phyloP scores from a whole-genome alignment of 768 basidiomycete genomes.

The Boletus rubropictus region DNA sequence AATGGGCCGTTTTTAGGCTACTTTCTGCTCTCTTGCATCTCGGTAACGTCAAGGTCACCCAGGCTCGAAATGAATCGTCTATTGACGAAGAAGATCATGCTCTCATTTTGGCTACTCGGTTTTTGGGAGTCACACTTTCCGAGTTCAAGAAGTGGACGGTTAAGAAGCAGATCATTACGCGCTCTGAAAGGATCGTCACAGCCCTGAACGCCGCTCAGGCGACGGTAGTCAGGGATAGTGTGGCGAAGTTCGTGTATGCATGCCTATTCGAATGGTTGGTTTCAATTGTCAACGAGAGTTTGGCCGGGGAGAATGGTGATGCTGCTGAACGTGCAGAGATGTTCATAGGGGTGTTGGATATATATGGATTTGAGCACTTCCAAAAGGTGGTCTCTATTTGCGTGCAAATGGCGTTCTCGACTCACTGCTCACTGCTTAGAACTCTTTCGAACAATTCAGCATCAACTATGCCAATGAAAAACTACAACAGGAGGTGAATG shows the following conservation, averaged over 20 bases:
- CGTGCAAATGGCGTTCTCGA: background rate
- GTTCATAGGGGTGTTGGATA: conserved; percentile 99
- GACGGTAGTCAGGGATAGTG: conserved; percentile 89
- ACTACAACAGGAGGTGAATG: conserved; percentile 86
- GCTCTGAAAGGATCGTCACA: conserved; percentile 93
- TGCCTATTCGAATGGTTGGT: conserved; percentile 99
- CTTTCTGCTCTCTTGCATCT: conserved; percentile 91
- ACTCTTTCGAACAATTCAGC: conserved; percentile 96
- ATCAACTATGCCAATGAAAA: conserved; percentile 99
- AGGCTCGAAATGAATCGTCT: conserved; percentile 72
- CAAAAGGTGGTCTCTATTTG: conserved; percentile 60
- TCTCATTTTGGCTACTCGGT: conserved; percentile 74
- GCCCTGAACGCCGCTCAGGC: conserved; percentile 82
- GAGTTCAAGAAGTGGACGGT: conserved; percentile 99
- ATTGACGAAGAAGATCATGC: conserved; percentile 81
- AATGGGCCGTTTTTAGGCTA: conserved; percentile 96
- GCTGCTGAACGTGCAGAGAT: conserved; percentile 88
- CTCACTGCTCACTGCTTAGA: conserved; percentile 37
- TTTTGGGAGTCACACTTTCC: conserved; percentile 81
- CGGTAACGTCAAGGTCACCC: conserved; percentile 92
- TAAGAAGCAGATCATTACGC: conserved; percentile 94
- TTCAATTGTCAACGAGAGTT: conserved; percentile 92
- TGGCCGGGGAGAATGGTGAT: conserved; percentile 92
- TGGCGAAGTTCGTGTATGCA: conserved; percentile 98
- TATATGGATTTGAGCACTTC: conserved; percentile 96